Evolutionary conservation across 768 basidiomycete genomes (phyloP), one percentile per base, ranked within the genome.

Genomic region (Naematelia aurantialba): DNA sequence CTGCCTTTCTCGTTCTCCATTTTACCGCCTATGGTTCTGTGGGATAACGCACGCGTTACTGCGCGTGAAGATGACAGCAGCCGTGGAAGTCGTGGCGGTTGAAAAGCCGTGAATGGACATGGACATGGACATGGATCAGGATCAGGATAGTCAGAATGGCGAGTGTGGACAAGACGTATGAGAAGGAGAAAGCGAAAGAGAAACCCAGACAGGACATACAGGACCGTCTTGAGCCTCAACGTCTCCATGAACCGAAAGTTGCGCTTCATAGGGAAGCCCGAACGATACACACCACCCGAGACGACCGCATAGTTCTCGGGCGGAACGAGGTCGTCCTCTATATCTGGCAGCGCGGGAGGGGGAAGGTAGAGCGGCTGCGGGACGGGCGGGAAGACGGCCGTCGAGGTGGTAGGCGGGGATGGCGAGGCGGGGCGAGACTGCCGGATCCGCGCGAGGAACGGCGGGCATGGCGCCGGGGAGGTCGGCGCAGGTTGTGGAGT

Each of bases 231-330:
- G 13, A 80, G 53, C 22, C 70, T 60, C 49, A 80, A 52, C 17
- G 68, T 68, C 59, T 73, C 67, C 64, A 80, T 61, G 61, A 78
- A 80, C n/a, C 59, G 48, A 44, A 78, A 80, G 60, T 79, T 72
- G 44, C 71, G 63, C 50, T 64, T 65, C 50, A 71, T 72, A 1
- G 79, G 79, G 54, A 78, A 80, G 10, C 68, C 69, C 39, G 61
- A 66, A 10, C 79, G 60, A 57, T 78, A 80, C 0, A 79, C 67
- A 1, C 70, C 72, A 1, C 67, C 51, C 21, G 58, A 61, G 17
- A 80, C 78, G 46, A 73, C 55, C 1, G 72, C 67, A 54, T 78
- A 79, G 66, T 80, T 79, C 47, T 78, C 76, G 3, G 78, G 79
- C 10, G 76, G 77, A 1, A 73, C 66, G 5, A 74, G 56, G 53